Evolutionary conservation across 2,329 filamentous ascomycete species (phyloP).

Genomic region (Monilinia fructigena): DNA sequence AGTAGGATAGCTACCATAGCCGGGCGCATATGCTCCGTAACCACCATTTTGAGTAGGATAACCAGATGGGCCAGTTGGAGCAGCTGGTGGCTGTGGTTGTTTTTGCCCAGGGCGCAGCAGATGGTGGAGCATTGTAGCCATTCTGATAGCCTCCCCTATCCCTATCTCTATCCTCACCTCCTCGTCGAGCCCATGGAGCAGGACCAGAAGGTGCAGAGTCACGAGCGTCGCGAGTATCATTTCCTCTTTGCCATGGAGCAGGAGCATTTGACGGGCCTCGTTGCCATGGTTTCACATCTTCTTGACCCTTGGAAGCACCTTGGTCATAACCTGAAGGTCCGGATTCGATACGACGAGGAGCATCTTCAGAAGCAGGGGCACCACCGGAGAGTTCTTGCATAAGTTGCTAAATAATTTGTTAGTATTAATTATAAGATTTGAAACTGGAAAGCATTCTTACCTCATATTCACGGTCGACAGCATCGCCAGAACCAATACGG

Average conservation of each 20-base stretch:
- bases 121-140: conserved; percentile 50
- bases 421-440: conserved; percentile 20
- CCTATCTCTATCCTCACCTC: conserved; percentile 45
- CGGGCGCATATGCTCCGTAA: conserved; percentile 52
- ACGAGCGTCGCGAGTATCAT: conserved; percentile 45
- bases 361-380: conserved; percentile 54
- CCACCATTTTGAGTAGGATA: conserved; percentile 50
- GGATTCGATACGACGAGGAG: conserved; percentile 81
- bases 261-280: conserved; percentile 78
- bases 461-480: conserved; percentile 92
- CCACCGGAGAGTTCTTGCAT: conserved; percentile 94
- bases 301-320: conserved; percentile 43
- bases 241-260: conserved; percentile 67
- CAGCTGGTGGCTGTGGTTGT: conserved; percentile 42
- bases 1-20: conserved; percentile 42
- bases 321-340: conserved; percentile 64
- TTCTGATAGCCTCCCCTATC: conserved; percentile 50
- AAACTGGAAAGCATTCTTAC: conserved; percentile 51
- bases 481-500: conserved; percentile 72
- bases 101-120: conserved; percentile 43
- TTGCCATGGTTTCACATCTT: conserved; percentile 81
- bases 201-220: conserved; percentile 43
- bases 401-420: conserved; percentile 66
- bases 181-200: conserved; percentile 63
- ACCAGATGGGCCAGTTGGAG: conserved; percentile 35